Evolutionary conservation across 176 grass and related monocot genomes (phyloP), one percentile per base, ranked within the genome.

Genomic region (Oryza meyeriana): DNA sequence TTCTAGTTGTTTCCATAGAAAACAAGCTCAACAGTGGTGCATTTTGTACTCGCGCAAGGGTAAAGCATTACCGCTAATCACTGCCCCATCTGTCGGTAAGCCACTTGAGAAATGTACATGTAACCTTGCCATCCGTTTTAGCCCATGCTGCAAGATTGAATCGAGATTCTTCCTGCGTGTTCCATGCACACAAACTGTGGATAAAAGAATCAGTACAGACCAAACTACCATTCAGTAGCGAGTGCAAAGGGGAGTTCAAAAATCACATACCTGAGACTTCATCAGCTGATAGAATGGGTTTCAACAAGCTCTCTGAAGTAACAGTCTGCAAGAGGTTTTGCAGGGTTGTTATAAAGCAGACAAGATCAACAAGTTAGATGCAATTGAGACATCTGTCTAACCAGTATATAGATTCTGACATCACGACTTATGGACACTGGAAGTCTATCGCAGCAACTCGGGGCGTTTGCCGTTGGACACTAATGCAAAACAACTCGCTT

Each of bases 71-170:
- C 92, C 95, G 22, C 92, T 98, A 14, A 91, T 88, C 31, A 94
- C 92, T 91, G 76, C 83, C 0, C 90, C 90, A 16, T 89, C 90
- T 10, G 86, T 87, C 8, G 95, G 92, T 55, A 98, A 93, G 10
- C 88, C 92, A 69, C 86, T 87, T 88, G 95, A 94, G 88, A 98
- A 98, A 71, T 98, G 95, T 27, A 91, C 90, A 69, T 98, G 95
- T 76, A 98, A 64, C 75, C 95, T 94, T 12, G 62, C 71, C 88
- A 94, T 94, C 17, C 90, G 83, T 44, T 91, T 94, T 34, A 98
- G 69, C 52, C 95, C 92, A 91, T 79, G 81, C 72, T 87, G 76
- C 77, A 94, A 79, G 59, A 98, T 98, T 0, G 88, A 98, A 28
- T 94, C 86, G 14, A 98, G 76, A 72, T 94, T 91, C 71, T 79